Base-by-base conservation (phyloP, 805 yeast species). In the Candida montana region DNA sequence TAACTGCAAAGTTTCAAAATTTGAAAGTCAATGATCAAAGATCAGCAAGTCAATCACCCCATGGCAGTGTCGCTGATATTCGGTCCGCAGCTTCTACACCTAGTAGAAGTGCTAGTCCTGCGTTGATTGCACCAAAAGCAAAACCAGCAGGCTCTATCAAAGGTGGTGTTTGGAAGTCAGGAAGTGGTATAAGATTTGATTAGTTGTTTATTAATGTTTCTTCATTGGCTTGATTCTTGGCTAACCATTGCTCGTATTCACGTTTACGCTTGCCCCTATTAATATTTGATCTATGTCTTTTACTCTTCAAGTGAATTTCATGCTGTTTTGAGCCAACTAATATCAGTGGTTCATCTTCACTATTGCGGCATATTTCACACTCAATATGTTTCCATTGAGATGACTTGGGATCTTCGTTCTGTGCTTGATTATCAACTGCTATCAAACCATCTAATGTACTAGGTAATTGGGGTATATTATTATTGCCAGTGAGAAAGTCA, bases 271-370 rank as follows among this genome's bases (percentile, higher is more conserved):
- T 69, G 1, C 73, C 72, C 40, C 74, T 64, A 13, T 67, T 64
- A 15, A 72, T 35, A 41, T 69, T 73, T n/a, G 71, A 65, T 48
- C 70, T 74, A 55, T 90, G 99, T 43, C 84, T 71, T 46, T 80
- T 70, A 44, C 95, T 80, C 16, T 65, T 63, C 36, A 79, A 44
- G 61, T 91, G 99, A 5, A 74, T 70, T 6, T 75, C 59, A 81
- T 86, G 87, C 38, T 73, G 82, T 1, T 76, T 74, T 37, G 75
- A 79, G 0, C 97, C 97, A 7, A 93, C 78, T 1, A 83, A 73
- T 0, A 88, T 70, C 12, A 83, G 58, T 2, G 75, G 69, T 3
- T 77, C 69, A 2, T 79, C 78, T 4, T 70, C 67, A 28, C 68
- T 64, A 48, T 78, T 81, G 7, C 59, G 62, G 57, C 99, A 91